Evolutionary conservation across 768 basidiomycete genomes (phyloP), one percentile per base, ranked within the genome.

Genomic region (Mycena floridula): DNA sequence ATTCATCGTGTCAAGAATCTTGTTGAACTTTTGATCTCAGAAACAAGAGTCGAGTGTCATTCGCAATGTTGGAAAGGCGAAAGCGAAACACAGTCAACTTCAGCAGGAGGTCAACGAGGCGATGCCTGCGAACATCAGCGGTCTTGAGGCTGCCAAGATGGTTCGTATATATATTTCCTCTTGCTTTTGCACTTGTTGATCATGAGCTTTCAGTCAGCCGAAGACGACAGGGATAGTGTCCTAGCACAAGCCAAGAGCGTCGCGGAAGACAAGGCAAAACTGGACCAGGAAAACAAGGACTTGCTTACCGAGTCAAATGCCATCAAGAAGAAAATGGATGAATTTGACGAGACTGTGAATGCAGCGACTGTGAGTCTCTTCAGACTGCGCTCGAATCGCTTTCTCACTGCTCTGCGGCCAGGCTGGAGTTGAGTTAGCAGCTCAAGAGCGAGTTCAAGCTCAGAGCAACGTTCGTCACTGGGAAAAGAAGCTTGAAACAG

Each of bases 71-170:
- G n/a, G n/a, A n/a, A n/a, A 38, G 5, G 66, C 69, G 24, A 79
- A 68, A 56, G 25, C 48, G 6, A 52, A 49, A 2, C 60, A 76
- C 30, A 53, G 56, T 24, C 61, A 62, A 18, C 56, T 85, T 15
- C 75, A 82, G 49, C 65, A 73, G 26, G 82, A 85, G 49, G 71
- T 73, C 11, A 85, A 83, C 45, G 82, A 86, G 16, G 83, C 85
- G 11, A 65, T 84, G 58, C 82, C 85, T 2, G 76, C 75, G 6
- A 73, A 75, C 52, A 67, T 86, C n/a, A 66, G 73, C 18, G 74
- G 72, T 12, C 63, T 86, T 12, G 67, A 82, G 47, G 68, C 61
- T 9, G 76, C 72, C 4, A 76, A 79, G 56, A 58, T 69, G 52
- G 85, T 81, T 52, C 23, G 73, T 57, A 24, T 46, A 26, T 18